Conservation (phyloP, 495 filamentous ascomycete species). For the Cenococcum geophilum region DNA sequence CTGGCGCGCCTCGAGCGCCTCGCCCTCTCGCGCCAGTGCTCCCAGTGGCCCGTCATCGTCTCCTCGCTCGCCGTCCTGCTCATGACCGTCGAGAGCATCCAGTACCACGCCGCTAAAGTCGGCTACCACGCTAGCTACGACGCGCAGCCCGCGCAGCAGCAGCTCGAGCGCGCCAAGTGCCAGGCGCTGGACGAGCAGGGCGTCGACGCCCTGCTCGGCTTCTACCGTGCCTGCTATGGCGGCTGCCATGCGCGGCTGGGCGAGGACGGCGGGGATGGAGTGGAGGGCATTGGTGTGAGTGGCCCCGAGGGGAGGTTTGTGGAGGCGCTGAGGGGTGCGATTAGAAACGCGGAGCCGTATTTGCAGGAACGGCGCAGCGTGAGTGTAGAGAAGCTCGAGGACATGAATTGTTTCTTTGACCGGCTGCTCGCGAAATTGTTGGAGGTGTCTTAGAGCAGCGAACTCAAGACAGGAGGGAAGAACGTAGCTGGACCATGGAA, state of each 20-base stretch:
- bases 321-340: conserved; percentile 17
- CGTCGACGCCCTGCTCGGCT: conserved; percentile 17
- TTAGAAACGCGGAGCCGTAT: conserved; percentile 21
- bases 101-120: conserved; percentile 31
- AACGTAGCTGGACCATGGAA: no score
- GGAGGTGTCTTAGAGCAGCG: no score
- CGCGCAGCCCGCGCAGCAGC: neutral
- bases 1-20: conserved; percentile 25
- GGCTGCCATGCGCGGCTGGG: conserved; percentile 25
- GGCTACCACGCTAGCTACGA: conserved; percentile 22
- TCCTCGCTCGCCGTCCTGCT: conserved; percentile 22
- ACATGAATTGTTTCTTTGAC: conserved; percentile 30
- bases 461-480: no score
- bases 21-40: conserved; percentile 22
- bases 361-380: conserved; percentile 13
- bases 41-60: conserved; percentile 24
- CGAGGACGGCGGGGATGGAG: conserved; percentile 1
- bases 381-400: conserved; percentile 14
- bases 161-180: neutral
- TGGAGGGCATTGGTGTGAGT: neutral
- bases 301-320: conserved; percentile 22
- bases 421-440: conserved; percentile 28
- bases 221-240: conserved; percentile 27
- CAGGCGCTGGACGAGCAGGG: conserved; percentile 19
- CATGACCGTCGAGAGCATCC: conserved; percentile 30